Evolutionary conservation across 2,329 filamentous ascomycete species (phyloP), one percentile per base, ranked within the genome.

Genomic region (Sclerotinia sclerotiorum): DNA sequence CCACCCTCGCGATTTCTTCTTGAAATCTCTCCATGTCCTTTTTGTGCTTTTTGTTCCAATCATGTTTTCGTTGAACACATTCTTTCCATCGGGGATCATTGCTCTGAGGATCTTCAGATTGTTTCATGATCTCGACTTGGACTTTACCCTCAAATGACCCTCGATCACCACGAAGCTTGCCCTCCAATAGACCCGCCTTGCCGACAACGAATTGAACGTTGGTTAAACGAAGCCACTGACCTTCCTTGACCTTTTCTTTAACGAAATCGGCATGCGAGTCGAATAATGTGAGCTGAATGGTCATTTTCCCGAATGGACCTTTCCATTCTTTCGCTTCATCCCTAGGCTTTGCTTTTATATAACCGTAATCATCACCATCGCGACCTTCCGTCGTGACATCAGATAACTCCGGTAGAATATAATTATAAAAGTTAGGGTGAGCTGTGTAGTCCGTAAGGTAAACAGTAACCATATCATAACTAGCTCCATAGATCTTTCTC

Each of bases 371-470:
- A 72, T 90, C 86, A 5, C 84, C 85, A 58, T 87, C 83, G 52
- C 78, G 79, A 6, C 77, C 76, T 4, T 70, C 77, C 7, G 73
- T 66, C 5, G 72, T 73, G 8, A 77, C 77, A 1, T 19, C 11
- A 7, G 77, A 72, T 21, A 73, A 65, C 27, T 70, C 74, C 32
- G 76, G 75, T 69, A 74, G 78, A 15, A 75, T 74, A 61, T 80
- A 78, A 72, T 72, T 73, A 72, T 84, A 89, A 69, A 97, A 88
- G 0, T 75, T 69, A 0, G 82, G 75, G 74, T 97, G 92, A 63
- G 86, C 80, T 0, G 93, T 96, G 77, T 94, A 97, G 78, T 97
- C 94, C 0, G 91, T 90, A 24, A 97, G 81, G 81, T 93, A 93
- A 0, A 97, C 72, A 6, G 87, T 86, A 17, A 85, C 79, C 68